These are phyloP conservation scores for Oenanthe sinensis DNA, from an alignment of 129 eudicot genomes.

Conservation along the genomic window DNA sequence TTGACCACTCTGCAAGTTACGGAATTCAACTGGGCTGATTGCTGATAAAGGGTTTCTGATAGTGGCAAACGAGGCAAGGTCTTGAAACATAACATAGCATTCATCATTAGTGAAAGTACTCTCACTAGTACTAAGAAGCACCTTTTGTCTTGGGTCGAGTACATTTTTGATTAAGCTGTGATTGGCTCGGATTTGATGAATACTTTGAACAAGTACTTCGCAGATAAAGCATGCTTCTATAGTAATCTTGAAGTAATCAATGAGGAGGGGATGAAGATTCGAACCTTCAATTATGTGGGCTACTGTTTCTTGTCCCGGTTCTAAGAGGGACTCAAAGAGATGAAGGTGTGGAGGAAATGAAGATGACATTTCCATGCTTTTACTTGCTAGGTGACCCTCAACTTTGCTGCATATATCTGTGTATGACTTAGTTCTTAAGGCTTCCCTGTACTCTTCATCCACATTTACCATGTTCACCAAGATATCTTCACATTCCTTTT, in stretches of 20 bases:
- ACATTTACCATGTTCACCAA: conserved; percentile 38
- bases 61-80: conserved; percentile 39
- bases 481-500: conserved; percentile 17
- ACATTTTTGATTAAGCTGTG: conserved; percentile 26
- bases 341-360: conserved; percentile 16
- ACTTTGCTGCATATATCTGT: conserved; percentile 42
- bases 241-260: conserved; percentile 44
- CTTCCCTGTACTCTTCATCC: conserved; percentile 55
- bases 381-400: conserved; percentile 26
- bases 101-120: background rate
- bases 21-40: conserved; percentile 27
- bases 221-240: conserved; percentile 47
- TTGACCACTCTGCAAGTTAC: conserved; percentile 26
- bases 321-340: conserved; percentile 38
- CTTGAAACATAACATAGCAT: conserved; percentile 8
- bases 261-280: conserved; percentile 34
- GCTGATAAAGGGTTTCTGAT: conserved; percentile 41
- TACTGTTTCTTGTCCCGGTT: conserved; percentile 53
- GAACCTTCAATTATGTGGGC: conserved; percentile 22
- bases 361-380: conserved; percentile 12
- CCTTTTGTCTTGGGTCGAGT: background rate
- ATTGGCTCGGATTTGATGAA: conserved; percentile 41
- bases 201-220: conserved; percentile 44
- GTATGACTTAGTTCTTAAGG: conserved; percentile 75
- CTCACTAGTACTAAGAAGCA: background rate